Base-by-base conservation (phyloP, 2,329 filamentous ascomycete genomes). In the Ceratocystis papillata region DNA sequence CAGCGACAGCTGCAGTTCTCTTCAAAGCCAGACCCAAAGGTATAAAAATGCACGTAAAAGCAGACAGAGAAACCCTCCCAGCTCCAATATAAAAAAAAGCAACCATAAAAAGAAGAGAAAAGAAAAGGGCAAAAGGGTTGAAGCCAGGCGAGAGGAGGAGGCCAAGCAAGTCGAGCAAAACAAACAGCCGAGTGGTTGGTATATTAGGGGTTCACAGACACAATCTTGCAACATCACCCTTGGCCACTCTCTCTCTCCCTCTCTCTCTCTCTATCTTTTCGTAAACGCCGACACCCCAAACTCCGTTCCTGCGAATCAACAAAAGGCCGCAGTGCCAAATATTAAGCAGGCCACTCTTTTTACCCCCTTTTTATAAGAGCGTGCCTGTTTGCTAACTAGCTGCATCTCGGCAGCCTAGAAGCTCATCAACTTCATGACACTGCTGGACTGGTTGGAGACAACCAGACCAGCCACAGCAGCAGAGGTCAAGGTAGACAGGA, bases 401-500 rank as follows among this genome's bases (percentile, higher is more conserved):
- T 22, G 6, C 46, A 22, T 50, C 2, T 33, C 17, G 20, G 53
- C 1, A 22, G 10, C 57, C 53, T 45, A 68, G 44, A 68, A 65
- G 50, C 33, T 61, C 66, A 68, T 68, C 60, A 68, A 55, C 48
- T 37, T 68, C 59, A 63, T 61, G 60, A 68, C 60, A 25, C 63
- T 44, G 30, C 30, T 64, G 3, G 60, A 60, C 71, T 79, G 76
- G 53, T 83, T 75, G 22, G 83, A 85, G 59, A 89, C 82, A 68
- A 96, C 79, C 74, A 96, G 80, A 53, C 89, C 89, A 1, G 89
- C 89, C 71, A 93, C 85, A 65, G 82, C 84, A 17, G 90, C 91
- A 71, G 86, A 89, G 2, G 86, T 91, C 71, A 96, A 77, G 0
- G 90, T 96, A 33, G 87, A 83, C 68, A 95, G 77, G 44, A 94